phyloP scores from a whole-genome alignment of 2,329 filamentous ascomycete species.

The Phialophora macrospora region DNA sequence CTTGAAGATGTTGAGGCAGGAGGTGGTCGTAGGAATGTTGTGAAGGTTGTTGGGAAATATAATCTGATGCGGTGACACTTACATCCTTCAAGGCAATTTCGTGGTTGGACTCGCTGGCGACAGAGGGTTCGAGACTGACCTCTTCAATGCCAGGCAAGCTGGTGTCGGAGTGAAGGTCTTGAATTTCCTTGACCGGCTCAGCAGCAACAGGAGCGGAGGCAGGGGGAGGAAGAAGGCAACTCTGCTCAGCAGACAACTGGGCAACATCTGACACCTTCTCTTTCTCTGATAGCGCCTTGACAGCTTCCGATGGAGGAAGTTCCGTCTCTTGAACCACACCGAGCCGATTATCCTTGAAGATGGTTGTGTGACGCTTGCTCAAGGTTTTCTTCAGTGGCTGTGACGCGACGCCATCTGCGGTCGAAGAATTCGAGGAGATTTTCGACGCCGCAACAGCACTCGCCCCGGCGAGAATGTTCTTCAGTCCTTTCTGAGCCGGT shows the following conservation, averaged over 20 bases:
- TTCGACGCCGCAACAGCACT: slow-evolving; percentile 29
- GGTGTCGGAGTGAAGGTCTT: slow-evolving; percentile 31
- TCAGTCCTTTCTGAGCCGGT: slow-evolving; percentile 64
- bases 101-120: slow-evolving; percentile 28
- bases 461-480: slow-evolving; percentile 46
- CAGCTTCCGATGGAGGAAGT: slow-evolving; percentile 27
- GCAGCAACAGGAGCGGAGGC: slow-evolving; percentile 30
- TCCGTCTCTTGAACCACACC: slow-evolving; percentile 42
- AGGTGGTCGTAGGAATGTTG: slow-evolving; percentile 12
- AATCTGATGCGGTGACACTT: slow-evolving; percentile 19
- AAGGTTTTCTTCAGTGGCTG: slow-evolving; percentile 52
- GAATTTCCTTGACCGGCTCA: slow-evolving; percentile 38
- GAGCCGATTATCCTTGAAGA: slow-evolving; percentile 59
- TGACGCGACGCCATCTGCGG: slow-evolving; percentile 35
- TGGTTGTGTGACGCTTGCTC: slow-evolving; percentile 58
- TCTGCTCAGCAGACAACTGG: slow-evolving; percentile 40
- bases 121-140: slow-evolving; percentile 30
- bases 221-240: slow-evolving; percentile 20
- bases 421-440: slow-evolving; percentile 41
- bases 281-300: slow-evolving; percentile 3
- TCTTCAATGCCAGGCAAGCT: slow-evolving; percentile 37
- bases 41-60: slow-evolving; percentile 15
- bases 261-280: slow-evolving; percentile 9
- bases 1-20: slow-evolving; percentile 3
- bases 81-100: slow-evolving; percentile 19